Percentiles rank a stretch among this genome's conserved stretches.
Evolutionary conservation across 306 rosid species (phyloP).

Genomic region (Dalbergia cultrata): DNA sequence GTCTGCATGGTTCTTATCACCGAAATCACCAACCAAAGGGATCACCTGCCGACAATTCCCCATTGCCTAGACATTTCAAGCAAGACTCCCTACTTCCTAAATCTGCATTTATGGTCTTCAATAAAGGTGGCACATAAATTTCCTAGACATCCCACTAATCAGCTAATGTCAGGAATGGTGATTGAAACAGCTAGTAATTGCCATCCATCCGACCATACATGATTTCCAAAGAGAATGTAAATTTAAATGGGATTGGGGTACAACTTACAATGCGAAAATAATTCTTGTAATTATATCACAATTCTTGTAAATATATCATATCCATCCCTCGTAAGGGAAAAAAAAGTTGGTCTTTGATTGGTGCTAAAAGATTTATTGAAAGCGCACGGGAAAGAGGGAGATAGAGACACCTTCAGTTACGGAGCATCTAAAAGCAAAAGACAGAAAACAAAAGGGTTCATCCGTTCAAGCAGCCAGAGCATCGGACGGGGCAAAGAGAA

Average conservation of each 20-base stretch:
- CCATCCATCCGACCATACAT: constrained; percentile 6
- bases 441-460: constrained; percentile 34
- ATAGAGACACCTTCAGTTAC: constrained; percentile 63
- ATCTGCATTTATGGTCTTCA: constrained; percentile 50
- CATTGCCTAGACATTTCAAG: constrained; percentile 48
- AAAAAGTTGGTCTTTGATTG: constrained; percentile 60
- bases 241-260: constrained; percentile 37
- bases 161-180: constrained; percentile 45
- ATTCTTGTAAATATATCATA: constrained; percentile 21
- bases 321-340: constrained; percentile 41
- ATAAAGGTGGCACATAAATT: constrained; percentile 54
- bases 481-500: constrained; percentile 23
- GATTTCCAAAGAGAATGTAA: constrained; percentile 46
- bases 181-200: constrained; percentile 36
- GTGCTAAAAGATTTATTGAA: constrained; percentile 53
- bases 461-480: constrained; percentile 48
- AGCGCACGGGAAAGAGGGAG: constrained; percentile 60
- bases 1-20: constrained; percentile 31
- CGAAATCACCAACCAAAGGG: constrained; percentile 30
- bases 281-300: neutral
- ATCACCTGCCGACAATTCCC: constrained; percentile 26
- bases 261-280: constrained; percentile 20
- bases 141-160: constrained; percentile 55
- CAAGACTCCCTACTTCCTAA: constrained; percentile 53
- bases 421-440: constrained; percentile 62